phyloP scores from a whole-genome alignment of 805 yeast species.

The Wickerhamiella galacta region DNA sequence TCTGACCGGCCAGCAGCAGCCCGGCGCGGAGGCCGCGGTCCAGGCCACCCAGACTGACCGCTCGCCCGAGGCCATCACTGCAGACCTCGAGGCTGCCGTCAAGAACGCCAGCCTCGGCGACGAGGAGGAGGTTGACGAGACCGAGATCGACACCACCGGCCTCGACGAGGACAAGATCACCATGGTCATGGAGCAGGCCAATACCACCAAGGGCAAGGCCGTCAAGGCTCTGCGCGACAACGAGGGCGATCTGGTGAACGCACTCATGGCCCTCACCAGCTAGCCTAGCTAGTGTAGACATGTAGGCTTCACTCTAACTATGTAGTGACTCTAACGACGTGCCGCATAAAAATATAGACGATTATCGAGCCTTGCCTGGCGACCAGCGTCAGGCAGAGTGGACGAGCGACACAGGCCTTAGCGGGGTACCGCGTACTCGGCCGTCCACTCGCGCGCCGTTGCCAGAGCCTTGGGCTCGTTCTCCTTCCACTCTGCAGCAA shows the following conservation, averaged over 20 bases:
- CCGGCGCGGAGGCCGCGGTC: slow-evolving; percentile 27
- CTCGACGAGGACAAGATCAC: slow-evolving; percentile 67
- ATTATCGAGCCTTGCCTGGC: too few relatives aligned
- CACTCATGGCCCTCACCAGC: slow-evolving; percentile 51
- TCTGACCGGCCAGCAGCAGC: slow-evolving; percentile 22
- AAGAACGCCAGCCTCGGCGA: slow-evolving; percentile 19
- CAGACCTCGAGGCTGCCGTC: slow-evolving; percentile 21
- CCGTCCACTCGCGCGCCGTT: slow-evolving; percentile 67
- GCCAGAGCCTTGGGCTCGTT: slow-evolving; percentile 64
- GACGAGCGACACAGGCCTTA: not conserved
- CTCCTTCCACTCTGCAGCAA: slow-evolving; percentile 90
- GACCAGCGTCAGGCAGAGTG: not conserved
- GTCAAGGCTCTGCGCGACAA: slow-evolving; percentile 76
- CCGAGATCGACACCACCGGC: slow-evolving; percentile 71
- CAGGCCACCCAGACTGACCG: slow-evolving; percentile 27
- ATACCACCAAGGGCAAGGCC: slow-evolving; percentile 77
- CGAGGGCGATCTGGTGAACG: slow-evolving; percentile 88
- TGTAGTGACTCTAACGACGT: too few relatives aligned
- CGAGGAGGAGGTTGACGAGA: slow-evolving; percentile 36
- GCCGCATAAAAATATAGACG: too few relatives aligned
- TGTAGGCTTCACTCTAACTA: too few relatives aligned
- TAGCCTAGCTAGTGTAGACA: slow-evolving; percentile 10
- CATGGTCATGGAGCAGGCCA: slow-evolving; percentile 81
- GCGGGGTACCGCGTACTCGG: slow-evolving; percentile 34
- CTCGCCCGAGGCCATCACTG: slow-evolving; percentile 18